These are phyloP conservation scores for Quercus tomentella DNA, from an alignment of 331 rosid species.

Conservation along the genomic window DNA sequence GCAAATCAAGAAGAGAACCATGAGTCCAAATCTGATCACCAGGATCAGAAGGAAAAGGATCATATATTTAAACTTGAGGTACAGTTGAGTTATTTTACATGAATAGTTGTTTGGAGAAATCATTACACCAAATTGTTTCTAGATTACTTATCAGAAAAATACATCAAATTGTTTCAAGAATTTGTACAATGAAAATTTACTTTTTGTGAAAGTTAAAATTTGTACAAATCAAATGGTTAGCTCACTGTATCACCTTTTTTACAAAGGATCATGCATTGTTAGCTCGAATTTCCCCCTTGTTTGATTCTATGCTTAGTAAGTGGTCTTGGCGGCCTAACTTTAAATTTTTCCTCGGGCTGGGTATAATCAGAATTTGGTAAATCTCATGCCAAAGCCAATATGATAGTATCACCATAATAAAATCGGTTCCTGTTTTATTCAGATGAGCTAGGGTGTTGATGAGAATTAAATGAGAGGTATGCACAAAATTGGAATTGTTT, in stretches of 20 bases:
- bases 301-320: neutral
- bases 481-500: neutral
- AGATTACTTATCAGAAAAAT: neutral
- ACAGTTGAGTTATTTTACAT: constrained; percentile 5
- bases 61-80: constrained; percentile 88
- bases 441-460: neutral
- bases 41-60: constrained; percentile 65
- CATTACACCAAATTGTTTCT: neutral
- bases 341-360: neutral
- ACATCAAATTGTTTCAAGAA: neutral
- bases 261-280: neutral
- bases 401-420: neutral
- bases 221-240: no score
- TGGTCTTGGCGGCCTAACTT: neutral
- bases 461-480: neutral
- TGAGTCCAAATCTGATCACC: constrained; percentile 60
- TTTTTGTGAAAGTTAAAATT: no score
- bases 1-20: constrained; percentile 67
- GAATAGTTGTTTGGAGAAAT: constrained; percentile 16
- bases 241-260: neutral
- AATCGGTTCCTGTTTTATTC: neutral
- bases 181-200: neutral
- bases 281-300: neutral
- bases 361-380: neutral
- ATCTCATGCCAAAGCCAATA: neutral